phyloP scores from a whole-genome alignment of 805 yeast genomes.

The Candida ovalis region DNA sequence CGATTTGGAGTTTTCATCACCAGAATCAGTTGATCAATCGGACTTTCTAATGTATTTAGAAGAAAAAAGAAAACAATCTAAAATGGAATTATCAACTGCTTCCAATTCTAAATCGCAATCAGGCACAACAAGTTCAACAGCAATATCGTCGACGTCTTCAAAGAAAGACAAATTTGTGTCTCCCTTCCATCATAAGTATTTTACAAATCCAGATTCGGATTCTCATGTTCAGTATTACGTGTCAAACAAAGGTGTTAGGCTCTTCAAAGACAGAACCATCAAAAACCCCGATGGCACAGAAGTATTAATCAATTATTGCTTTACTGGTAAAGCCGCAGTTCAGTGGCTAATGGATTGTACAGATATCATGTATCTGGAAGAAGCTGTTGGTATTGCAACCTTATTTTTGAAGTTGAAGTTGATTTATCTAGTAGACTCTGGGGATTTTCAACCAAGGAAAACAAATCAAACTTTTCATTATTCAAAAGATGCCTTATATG shows the following conservation, averaged over 20 bases:
- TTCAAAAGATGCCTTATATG: slow-evolving; percentile 21
- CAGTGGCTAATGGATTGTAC: slow-evolving; percentile 94
- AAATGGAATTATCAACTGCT: background rate
- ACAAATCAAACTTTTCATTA: slow-evolving; percentile 4
- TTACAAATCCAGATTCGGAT: slow-evolving; percentile 87
- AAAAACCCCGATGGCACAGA: slow-evolving; percentile 11
- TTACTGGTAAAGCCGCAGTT: slow-evolving; percentile 72
- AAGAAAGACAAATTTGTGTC: slow-evolving; percentile 28
- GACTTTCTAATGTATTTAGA: slow-evolving; percentile 22
- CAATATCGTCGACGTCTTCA: background rate
- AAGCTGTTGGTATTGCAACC: slow-evolving; percentile 51
- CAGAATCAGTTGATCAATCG: slow-evolving; percentile 10
- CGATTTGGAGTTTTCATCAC: slow-evolving; percentile 6
- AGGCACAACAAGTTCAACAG: too few species aligned
- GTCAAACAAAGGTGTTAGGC: slow-evolving; percentile 59
- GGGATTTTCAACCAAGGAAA: slow-evolving; percentile 1
- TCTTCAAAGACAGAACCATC: slow-evolving; percentile 39
- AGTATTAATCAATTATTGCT: slow-evolving; percentile 42
- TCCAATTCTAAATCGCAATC: background rate
- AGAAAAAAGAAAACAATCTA: slow-evolving; percentile 14
- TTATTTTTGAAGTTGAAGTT: slow-evolving; percentile 45
- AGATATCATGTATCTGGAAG: slow-evolving; percentile 51
- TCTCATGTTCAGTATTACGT: slow-evolving; percentile 77
- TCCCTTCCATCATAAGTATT: slow-evolving; percentile 72
- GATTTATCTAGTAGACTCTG: slow-evolving; percentile 37